Percentiles rank a stretch among this genome's conserved stretches.
Evolutionary conservation across 129 eudicot genomes (phyloP).

Genomic region (Flaveria brownii): DNA sequence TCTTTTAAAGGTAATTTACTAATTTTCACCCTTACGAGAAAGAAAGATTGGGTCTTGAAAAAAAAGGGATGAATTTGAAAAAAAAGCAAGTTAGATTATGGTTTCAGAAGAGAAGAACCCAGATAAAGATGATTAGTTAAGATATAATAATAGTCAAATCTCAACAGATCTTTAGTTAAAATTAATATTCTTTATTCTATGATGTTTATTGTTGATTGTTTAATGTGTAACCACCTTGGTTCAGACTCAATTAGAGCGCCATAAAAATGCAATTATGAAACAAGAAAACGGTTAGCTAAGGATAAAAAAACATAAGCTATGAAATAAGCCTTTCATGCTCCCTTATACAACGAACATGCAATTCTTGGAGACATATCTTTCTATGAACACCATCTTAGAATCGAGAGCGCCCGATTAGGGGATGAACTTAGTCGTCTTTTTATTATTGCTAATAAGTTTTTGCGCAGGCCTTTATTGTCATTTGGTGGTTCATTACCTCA

Average conservation of each 20-base stretch:
- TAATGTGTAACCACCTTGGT: constrained; percentile 9
- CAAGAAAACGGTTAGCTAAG: constrained; percentile 71
- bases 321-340: constrained; percentile 67
- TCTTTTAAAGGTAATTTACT: constrained; percentile 48
- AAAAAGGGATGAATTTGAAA: constrained; percentile 56
- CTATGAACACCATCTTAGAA: constrained; percentile 61
- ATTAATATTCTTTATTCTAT: too few species aligned
- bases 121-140: constrained; percentile 61
- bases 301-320: constrained; percentile 65
- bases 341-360: constrained; percentile 63
- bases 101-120: constrained; percentile 87
- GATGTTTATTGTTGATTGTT: not conserved
- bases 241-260: constrained; percentile 74
- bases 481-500: constrained; percentile 34
- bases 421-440: constrained; percentile 69
- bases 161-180: not conserved
- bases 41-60: constrained; percentile 55
- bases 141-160: not conserved
- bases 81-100: constrained; percentile 77
- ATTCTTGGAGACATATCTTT: constrained; percentile 60
- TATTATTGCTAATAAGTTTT: constrained; percentile 54
- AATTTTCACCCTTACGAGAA: constrained; percentile 83
- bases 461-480: constrained; percentile 54
- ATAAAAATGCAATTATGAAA: constrained; percentile 59
- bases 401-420: constrained; percentile 59